A percentile compares a stretch with the other conserved stretches of the same genome.
Evolutionary conservation across 2,329 filamentous ascomycete genomes (phyloP).

Genomic region (Pyrenochaeta sp.): DNA sequence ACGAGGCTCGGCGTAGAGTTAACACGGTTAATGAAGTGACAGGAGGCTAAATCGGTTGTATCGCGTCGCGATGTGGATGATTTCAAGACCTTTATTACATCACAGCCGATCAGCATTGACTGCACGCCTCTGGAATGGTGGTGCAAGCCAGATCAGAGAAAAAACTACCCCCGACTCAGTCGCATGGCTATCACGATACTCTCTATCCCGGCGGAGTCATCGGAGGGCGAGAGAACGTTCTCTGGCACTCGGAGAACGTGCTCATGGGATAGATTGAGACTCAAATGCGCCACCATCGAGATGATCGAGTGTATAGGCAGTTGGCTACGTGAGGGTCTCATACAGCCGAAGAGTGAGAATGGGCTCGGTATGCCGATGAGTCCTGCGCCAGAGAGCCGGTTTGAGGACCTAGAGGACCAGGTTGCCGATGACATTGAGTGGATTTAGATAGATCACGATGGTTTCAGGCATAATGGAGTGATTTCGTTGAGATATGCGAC

Average conservation of each 20-base stretch:
- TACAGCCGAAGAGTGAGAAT: too few relatives aligned
- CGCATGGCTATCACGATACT: conserved; percentile 9
- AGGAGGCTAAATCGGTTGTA: too few relatives aligned
- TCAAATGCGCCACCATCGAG: conserved; percentile 2
- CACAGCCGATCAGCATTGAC: not conserved
- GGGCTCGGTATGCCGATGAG: too few relatives aligned
- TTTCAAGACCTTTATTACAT: not conserved
- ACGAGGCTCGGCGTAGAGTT: too few relatives aligned
- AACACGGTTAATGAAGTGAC: too few relatives aligned
- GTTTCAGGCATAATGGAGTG: too few relatives aligned
- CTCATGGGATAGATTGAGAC: conserved; percentile 6
- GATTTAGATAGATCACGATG: too few relatives aligned
- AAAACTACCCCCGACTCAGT: conserved; percentile 1
- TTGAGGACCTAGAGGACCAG: too few relatives aligned
- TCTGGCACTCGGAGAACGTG: conserved; percentile 3
- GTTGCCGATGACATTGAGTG: too few relatives aligned
- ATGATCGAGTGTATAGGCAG: conserved; percentile 3
- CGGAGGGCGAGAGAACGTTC: conserved; percentile 11
- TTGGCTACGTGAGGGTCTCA: not conserved
- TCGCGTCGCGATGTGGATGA: too few relatives aligned
- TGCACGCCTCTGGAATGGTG: conserved; percentile 6
- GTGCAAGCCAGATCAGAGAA: conserved; percentile 1
- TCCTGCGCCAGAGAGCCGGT: too few relatives aligned
- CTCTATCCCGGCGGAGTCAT: conserved; percentile 10
- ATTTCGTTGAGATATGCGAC: too few relatives aligned